Percentiles rank a stretch among this genome's conserved stretches.
Evolutionary conservation across 129 eudicot genomes (phyloP).

Genomic region (Ambrosia artemisiifolia): DNA sequence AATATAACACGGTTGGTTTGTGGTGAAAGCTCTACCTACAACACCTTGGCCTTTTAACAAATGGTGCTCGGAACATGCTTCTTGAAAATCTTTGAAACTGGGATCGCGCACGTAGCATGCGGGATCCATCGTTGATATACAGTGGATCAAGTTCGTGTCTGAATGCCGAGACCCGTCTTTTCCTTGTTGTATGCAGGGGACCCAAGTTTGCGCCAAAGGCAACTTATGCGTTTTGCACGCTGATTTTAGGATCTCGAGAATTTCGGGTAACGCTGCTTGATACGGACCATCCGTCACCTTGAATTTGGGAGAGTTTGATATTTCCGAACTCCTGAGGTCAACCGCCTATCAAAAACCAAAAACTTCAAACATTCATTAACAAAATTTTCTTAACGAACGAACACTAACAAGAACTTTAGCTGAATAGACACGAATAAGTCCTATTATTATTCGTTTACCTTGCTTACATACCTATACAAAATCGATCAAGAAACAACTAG

Average conservation of each 20-base stretch:
- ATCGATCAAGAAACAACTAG: neutral
- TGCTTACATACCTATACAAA: neutral
- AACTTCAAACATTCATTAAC: constrained; percentile 6
- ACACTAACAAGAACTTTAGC: constrained; percentile 14
- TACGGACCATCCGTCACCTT: constrained; percentile 50
- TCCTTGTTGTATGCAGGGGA: constrained; percentile 74
- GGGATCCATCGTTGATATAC: constrained; percentile 69
- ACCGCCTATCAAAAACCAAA: constrained; percentile 56
- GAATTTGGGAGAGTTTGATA: constrained; percentile 32
- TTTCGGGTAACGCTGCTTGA: constrained; percentile 71
- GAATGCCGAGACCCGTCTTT: constrained; percentile 69
- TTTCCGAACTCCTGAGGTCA: constrained; percentile 61
- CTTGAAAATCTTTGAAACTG: constrained; percentile 50
- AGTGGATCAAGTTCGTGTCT: constrained; percentile 50
- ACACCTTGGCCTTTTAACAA: constrained; percentile 79
- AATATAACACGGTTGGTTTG: constrained; percentile 74
- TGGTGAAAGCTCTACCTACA: constrained; percentile 62
- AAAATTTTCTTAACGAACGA: neutral
- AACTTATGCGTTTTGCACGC: constrained; percentile 60
- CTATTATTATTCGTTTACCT: neutral
- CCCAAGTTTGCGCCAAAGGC: constrained; percentile 92
- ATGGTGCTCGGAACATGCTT: constrained; percentile 86
- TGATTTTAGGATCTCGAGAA: constrained; percentile 53
- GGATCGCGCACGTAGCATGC: constrained; percentile 62
- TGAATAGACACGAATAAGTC: no score